Conservation (phyloP, 306 rosid species). For the Crotalaria pallida region DNA sequence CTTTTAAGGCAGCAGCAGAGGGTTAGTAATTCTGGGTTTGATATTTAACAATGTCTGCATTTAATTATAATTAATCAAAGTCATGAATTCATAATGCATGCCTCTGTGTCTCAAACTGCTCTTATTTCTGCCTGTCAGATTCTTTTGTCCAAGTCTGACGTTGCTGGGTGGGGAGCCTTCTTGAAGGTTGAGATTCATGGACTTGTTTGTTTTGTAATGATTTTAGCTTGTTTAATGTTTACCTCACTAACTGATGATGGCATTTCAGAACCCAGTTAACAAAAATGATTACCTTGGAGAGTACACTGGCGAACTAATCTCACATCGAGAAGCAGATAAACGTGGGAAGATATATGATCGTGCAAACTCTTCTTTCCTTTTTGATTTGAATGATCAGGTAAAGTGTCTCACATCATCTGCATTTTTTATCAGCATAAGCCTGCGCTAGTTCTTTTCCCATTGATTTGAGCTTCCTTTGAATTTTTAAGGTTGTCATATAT, state of each 20-base stretch:
- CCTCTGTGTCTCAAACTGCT: conserved; percentile 3
- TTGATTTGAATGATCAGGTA: conserved; percentile 98
- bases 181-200: conserved; percentile 55
- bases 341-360: conserved; percentile 98
- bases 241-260: conserved; percentile 32
- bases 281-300: conserved; percentile 96
- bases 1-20: conserved; percentile 94
- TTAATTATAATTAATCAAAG: background rate
- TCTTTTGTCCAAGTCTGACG: conserved; percentile 89
- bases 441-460: background rate
- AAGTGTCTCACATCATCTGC: conserved; percentile 23
- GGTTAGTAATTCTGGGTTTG: conserved; percentile 43
- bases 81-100: conserved; percentile 10
- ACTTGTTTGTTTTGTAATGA: conserved; percentile 3
- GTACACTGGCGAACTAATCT: conserved; percentile 91
- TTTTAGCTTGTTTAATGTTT: conserved; percentile 8
- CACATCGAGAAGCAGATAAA: conserved; percentile 95
- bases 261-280: conserved; percentile 85
- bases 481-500: background rate
- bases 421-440: background rate
- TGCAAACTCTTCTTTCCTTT: conserved; percentile 94
- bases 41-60: background rate
- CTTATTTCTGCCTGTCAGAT: conserved; percentile 42
- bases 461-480: conserved; percentile 7
- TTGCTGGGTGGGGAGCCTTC: conserved; percentile 99